phyloP scores from a whole-genome alignment of 2,329 filamentous ascomycete genomes.

The Balansia obtecta region DNA sequence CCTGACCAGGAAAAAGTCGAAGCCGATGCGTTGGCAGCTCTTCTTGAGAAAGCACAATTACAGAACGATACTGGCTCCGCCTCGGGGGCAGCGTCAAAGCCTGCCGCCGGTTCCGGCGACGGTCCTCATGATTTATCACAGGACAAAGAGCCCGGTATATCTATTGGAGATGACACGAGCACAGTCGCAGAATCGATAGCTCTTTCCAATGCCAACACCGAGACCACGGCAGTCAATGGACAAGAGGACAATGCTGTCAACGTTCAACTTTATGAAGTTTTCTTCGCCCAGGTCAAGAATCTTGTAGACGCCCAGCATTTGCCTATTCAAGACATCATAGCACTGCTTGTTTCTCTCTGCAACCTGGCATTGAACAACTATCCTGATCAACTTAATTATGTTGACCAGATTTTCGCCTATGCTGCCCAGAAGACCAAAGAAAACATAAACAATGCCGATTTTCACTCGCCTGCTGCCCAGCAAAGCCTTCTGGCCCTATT shows the following conservation, averaged over 20 bases:
- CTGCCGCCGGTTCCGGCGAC: constrained; percentile 24
- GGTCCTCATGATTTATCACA: constrained; percentile 15
- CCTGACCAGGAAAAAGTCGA: constrained; percentile 68
- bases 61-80: constrained; percentile 35
- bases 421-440: constrained; percentile 77
- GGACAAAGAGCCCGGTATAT: constrained; percentile 8
- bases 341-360: constrained; percentile 80
- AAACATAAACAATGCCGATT: constrained; percentile 86
- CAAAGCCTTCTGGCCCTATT: constrained; percentile 80
- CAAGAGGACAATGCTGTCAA: constrained; percentile 40
- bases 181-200: constrained; percentile 19
- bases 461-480: constrained; percentile 80
- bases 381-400: constrained; percentile 81
- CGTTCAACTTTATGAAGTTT: constrained; percentile 90
- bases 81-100: constrained; percentile 10
- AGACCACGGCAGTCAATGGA: constrained; percentile 35
- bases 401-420: constrained; percentile 86
- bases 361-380: constrained; percentile 96
- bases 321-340: constrained; percentile 89
- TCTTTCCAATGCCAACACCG: constrained; percentile 32
- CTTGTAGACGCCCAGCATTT: constrained; percentile 84
- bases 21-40: constrained; percentile 65
- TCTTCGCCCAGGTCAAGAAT: constrained; percentile 91
- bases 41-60: constrained; percentile 69
- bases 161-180: constrained; percentile 19